Base-by-base conservation (phyloP, 345 rosid genomes). In the Microthlaspi erraticum region DNA sequence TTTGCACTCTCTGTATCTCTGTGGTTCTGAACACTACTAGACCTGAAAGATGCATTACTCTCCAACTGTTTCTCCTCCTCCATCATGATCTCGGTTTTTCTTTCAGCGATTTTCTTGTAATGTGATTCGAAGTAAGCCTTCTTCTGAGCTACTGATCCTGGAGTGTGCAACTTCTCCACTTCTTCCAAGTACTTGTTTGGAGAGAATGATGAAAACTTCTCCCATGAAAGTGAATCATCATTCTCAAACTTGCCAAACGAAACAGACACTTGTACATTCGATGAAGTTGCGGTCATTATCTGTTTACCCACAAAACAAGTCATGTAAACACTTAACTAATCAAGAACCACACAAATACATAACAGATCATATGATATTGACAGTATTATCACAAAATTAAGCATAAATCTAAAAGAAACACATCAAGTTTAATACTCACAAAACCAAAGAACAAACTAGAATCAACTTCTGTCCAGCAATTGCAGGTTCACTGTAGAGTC, bases 81-180 rank as follows among this genome's bases (percentile, higher is more conserved):
- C 77, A 75, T 26, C 10, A 60, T 70, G 17, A 83, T 74, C 72
- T 88, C 92, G 8, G 97, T 87, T 78, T 87, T 86, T 72, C 83
- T 83, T 32, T 90, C 90, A 62, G 97, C 90, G 33, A 89, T 84
- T 80, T 84, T 91, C 81, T 84, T 91, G 86, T 91, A 89, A 78
- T 91, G 99, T n/a, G 97, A 87, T 82, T 94, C 99, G 37, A 94
- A 94, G 79, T 88, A 94, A 52, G 99, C 97, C 50, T 80, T 88
- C 75, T 94, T 94, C 79, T 84, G 80, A 75, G 99, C 97, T 14
- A 94, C 99, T 44, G 99, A 91, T 72, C 99, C 99, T 1, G 95
- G 90, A 1, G 90, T 86, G n/a, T 37, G 97, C 95, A 83, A 94
- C 80, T 89, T 94, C 82, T 79, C 95, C 23, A 89, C 96, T 78